A percentile compares a stretch with the other conserved stretches of the same genome.
Conservation (phyloP, 2,329 filamentous ascomycete genomes). For the Fusarium verrucosum region DNA sequence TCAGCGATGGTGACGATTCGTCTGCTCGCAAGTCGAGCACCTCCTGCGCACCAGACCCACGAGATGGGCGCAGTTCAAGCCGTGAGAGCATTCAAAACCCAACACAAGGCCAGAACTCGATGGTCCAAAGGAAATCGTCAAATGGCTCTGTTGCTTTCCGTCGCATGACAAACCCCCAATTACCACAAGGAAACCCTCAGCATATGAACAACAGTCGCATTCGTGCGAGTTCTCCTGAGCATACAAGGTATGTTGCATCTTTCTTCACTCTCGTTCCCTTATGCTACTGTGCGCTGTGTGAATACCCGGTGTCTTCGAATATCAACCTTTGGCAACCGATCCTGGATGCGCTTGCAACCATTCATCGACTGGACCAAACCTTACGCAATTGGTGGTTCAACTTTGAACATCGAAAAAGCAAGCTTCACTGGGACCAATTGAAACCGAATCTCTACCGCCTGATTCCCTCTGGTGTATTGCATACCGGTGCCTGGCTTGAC, state of each 20-base stretch:
- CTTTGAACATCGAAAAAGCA: neutral
- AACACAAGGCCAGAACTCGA: constrained; percentile 17
- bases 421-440: neutral
- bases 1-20: constrained; percentile 47
- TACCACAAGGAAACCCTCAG: constrained; percentile 60
- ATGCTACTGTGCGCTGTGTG: neutral
- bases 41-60: constrained; percentile 49
- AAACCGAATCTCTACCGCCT: neutral
- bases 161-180: constrained; percentile 53
- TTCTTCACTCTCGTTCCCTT: neutral
- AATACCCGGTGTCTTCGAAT: neutral
- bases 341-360: neutral
- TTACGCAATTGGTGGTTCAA: neutral
- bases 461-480: constrained; percentile 3
- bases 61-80: constrained; percentile 38
- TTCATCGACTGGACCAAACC: neutral
- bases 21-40: constrained; percentile 48
- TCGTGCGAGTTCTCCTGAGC: constrained; percentile 59
- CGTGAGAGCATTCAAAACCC: constrained; percentile 44
- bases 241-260: constrained; percentile 54
- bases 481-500: constrained; percentile 5
- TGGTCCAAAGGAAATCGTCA: constrained; percentile 55
- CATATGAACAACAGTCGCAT: constrained; percentile 55
- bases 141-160: constrained; percentile 60
- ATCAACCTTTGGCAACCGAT: neutral